A percentile compares a stretch with the other conserved stretches of the same genome.
phyloP scores from a whole-genome alignment of 2,329 filamentous ascomycete genomes.

The Fusarium sacchari region DNA sequence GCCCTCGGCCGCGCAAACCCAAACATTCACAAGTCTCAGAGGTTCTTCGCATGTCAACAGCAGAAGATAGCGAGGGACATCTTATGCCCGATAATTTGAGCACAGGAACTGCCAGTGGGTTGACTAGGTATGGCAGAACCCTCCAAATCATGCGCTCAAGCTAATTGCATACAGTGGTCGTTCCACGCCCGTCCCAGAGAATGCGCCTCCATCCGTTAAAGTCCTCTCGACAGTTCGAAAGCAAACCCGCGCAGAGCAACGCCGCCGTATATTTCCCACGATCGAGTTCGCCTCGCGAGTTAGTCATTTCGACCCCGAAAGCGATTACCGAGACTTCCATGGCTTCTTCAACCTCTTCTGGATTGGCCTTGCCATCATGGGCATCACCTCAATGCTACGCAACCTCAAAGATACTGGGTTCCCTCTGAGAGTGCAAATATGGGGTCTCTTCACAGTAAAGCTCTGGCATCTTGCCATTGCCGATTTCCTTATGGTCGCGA shows the following conservation, averaged over 20 bases:
- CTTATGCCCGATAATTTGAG: conserved; percentile 49
- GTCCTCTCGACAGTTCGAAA: conserved; percentile 87
- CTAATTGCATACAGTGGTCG: conserved; percentile 68
- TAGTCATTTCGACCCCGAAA: conserved; percentile 93
- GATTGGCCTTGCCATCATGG: conserved; percentile 97
- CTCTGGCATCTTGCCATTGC: conserved; percentile 86
- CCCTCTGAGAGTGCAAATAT: conserved; percentile 86
- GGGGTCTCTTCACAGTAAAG: conserved; percentile 87
- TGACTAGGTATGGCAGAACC: conserved; percentile 55
- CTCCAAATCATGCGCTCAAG: not conserved
- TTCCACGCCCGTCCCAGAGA: conserved; percentile 84
- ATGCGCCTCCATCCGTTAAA: conserved; percentile 92
- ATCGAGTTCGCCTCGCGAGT: conserved; percentile 91
- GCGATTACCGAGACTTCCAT: conserved; percentile 92
- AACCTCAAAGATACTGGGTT: conserved; percentile 95
- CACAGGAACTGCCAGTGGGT: conserved; percentile 48
- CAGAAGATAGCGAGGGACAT: conserved; percentile 48
- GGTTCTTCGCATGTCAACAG: conserved; percentile 51
- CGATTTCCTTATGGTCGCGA: conserved; percentile 86
- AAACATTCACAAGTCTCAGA: conserved; percentile 59
- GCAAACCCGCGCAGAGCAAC: conserved; percentile 82
- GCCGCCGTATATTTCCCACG: conserved; percentile 88
- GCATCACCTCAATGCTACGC: conserved; percentile 89
- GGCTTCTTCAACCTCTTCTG: conserved; percentile 99
- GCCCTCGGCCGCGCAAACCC: conserved; percentile 62